These are phyloP conservation scores for Ensete glaucum DNA, from an alignment of 176 grass and related monocot genomes.

Conservation along the genomic window DNA sequence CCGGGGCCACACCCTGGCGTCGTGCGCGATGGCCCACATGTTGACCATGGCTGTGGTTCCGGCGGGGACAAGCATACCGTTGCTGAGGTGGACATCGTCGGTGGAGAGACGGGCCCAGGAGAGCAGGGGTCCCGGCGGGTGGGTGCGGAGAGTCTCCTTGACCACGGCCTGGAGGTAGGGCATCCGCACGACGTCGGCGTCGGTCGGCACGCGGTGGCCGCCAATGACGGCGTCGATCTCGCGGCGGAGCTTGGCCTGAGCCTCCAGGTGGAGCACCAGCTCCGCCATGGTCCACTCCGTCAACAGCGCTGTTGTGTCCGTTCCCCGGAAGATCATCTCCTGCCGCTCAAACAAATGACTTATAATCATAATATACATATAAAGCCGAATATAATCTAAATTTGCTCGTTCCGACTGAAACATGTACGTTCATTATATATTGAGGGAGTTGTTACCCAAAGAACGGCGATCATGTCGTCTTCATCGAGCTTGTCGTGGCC, in stretches of 20 bases:
- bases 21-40: conserved; percentile 80
- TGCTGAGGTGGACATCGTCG: conserved; percentile 44
- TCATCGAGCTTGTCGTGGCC: conserved; percentile 50
- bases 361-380: background rate
- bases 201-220: background rate
- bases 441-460: conserved; percentile 43
- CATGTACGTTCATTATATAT: background rate
- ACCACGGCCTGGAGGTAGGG: conserved; percentile 67
- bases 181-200: conserved; percentile 49
- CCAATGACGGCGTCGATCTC: conserved; percentile 37
- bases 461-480: conserved; percentile 63
- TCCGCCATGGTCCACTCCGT: conserved; percentile 83
- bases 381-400: background rate
- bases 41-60: conserved; percentile 76
- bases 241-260: conserved; percentile 39
- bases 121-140: conserved; percentile 55
- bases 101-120: conserved; percentile 69
- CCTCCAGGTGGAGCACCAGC: conserved; percentile 39
- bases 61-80: conserved; percentile 61
- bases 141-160: conserved; percentile 57
- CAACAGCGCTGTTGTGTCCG: conserved; percentile 68
- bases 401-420: background rate
- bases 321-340: conserved; percentile 90
- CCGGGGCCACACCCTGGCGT: conserved; percentile 39
- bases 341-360: conserved; percentile 4